Conservation (phyloP, 345 rosid species). For the Populus tremula region DNA sequence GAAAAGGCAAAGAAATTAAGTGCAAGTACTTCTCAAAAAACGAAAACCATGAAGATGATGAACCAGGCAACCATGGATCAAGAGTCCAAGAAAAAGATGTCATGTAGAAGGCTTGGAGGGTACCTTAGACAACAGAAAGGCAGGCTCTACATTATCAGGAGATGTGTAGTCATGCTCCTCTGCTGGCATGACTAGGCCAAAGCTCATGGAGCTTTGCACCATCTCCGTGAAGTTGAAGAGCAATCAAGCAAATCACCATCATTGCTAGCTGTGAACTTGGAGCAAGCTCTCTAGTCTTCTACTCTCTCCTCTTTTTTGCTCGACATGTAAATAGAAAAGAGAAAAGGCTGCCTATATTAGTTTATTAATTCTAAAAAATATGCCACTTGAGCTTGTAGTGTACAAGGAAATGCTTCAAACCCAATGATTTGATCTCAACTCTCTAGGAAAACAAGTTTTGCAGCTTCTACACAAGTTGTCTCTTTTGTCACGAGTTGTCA, state of each 20-base stretch:
- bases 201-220: background rate
- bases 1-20: too few relatives aligned
- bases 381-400: background rate
- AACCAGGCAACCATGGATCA: slow-evolving; percentile 20
- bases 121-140: slow-evolving; percentile 67
- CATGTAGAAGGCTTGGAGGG: slow-evolving; percentile 63
- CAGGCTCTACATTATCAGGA: slow-evolving; percentile 67
- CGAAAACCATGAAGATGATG: slow-evolving; percentile 19
- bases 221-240: background rate
- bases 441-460: background rate
- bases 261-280: background rate
- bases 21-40: background rate
- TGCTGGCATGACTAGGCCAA: slow-evolving; percentile 66
- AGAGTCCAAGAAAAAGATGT: slow-evolving; percentile 46
- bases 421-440: background rate
- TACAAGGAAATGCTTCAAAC: background rate
- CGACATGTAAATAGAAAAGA: background rate
- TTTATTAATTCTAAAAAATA: background rate
- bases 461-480: background rate
- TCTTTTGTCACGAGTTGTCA: background rate
- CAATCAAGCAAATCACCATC: background rate
- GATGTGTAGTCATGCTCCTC: slow-evolving; percentile 78
- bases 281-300: background rate
- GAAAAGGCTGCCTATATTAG: background rate
- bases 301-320: background rate